A percentile compares a stretch with the other conserved stretches of the same genome.
Conservation (phyloP, 73 alveolate species). For the Symbiodinium natans region DNA sequence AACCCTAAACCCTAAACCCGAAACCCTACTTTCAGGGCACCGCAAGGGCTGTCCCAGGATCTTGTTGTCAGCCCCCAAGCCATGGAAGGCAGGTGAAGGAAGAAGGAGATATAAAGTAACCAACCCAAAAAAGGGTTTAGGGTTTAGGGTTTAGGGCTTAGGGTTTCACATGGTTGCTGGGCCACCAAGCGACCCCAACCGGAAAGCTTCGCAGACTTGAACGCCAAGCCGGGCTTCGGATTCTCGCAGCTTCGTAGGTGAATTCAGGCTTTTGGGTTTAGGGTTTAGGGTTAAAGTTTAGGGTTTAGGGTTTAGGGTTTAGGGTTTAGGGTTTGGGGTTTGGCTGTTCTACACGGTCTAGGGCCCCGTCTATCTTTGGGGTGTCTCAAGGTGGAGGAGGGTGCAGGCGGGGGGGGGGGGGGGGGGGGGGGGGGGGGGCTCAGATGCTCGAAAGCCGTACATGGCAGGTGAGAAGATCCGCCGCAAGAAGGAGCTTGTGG, state of each 20-base stretch:
- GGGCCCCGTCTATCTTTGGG: background rate
- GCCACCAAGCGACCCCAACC: no score
- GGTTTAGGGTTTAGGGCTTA: background rate
- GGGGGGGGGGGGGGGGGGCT: background rate
- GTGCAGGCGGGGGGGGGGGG: background rate
- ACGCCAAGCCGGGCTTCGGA: no score
- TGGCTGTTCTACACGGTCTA: no score
- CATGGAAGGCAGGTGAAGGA: no score
- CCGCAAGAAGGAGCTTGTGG: conserved; percentile 38
- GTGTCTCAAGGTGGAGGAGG: background rate
- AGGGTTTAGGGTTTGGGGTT: no score
- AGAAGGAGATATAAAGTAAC: no score
- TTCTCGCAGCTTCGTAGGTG: no score
- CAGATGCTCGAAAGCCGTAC: background rate
- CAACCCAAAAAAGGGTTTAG: background rate
- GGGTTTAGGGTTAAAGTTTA: background rate
- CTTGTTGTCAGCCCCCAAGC: no score
- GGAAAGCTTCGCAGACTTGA: no score
- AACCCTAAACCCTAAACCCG: background rate
- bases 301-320: background rate
- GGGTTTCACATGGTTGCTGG: background rate
- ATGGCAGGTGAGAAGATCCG: conserved; percentile 91
- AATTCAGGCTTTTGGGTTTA: background rate
- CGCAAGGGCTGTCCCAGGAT: no score
- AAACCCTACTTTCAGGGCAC: background rate